Base-by-base conservation (phyloP, 148 eudicot species). In the Heliamphora exappendiculata region DNA sequence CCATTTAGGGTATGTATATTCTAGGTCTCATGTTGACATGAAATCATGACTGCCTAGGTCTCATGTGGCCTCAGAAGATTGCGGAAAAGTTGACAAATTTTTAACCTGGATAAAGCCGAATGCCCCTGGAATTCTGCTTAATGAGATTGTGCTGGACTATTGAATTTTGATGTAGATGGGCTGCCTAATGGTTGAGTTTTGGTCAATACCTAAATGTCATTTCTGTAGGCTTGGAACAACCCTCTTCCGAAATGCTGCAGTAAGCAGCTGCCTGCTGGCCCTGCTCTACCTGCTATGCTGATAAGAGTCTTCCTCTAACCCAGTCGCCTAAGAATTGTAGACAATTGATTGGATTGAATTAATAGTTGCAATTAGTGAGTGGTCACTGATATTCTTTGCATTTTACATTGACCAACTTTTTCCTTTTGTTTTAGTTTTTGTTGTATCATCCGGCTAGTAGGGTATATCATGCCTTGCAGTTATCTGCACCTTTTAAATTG, bases 261-360 rank as follows among this genome's bases (percentile, higher is more conserved):
- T 63, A 17, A 34, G 9, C n/a, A 63, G 8, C 37, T 14, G 42
- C 42, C 6, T 36, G 34, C 69, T 17, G 10, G n/a, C n/a, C n/a
- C n/a, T n/a, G n/a, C n/a, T n/a, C n/a, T 36, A 2, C 11, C 20
- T 7, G 20, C 69, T 17, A 36, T 36, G n/a, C 24, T 37, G 24
- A 67, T 0, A 41, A 22, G 51, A 42, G 44, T 7, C 41, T 64
- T 64, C 73, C 14, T 42, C 39, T 7, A 20, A 70, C 51, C 26
- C 58, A 70, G 7, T 14, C 31, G 3, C 49, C 7, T 68, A 50
- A 36, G 10, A 53, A 45, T 14, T 2, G 57, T 68, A 70, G 73
- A 70, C 14, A 29, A 49, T 59, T 13, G 76, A 16, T 26, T 58
- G 41, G 50, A 74, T 33, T 72, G 67, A 45, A 55, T 73, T 11